A percentile compares a stretch with the other conserved stretches of the same genome.
Evolutionary conservation across 441 rosid genomes (phyloP).

Genomic region (Populus hybrid): DNA sequence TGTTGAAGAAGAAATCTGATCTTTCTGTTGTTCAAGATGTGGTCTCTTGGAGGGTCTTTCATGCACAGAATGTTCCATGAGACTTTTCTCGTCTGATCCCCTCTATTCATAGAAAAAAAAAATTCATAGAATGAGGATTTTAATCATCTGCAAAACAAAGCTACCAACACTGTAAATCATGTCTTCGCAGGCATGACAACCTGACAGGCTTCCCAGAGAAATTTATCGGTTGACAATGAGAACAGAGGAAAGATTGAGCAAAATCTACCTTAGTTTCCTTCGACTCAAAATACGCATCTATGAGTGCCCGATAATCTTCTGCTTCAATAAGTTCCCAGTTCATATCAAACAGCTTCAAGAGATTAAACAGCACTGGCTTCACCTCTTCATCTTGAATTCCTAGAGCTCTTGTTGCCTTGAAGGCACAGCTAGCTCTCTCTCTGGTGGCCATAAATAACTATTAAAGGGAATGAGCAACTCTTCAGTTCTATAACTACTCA

Average conservation of each 20-base stretch:
- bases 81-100: neutral
- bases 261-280: slow-evolving; percentile 38
- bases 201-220: neutral
- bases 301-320: slow-evolving; percentile 50
- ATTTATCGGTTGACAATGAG: neutral
- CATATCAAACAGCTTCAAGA: slow-evolving; percentile 31
- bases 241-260: neutral
- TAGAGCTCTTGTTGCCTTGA: slow-evolving; percentile 38
- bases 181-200: neutral
- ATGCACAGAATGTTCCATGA: slow-evolving; percentile 8
- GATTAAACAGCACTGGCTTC: slow-evolving; percentile 40
- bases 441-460: slow-evolving; percentile 14
- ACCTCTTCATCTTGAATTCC: slow-evolving; percentile 45
- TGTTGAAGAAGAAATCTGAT: slow-evolving; percentile 21
- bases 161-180: neutral
- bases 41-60: slow-evolving; percentile 32
- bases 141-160: neutral
- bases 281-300: slow-evolving; percentile 50
- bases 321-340: slow-evolving; percentile 62
- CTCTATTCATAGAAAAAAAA: neutral
- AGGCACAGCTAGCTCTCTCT: slow-evolving; percentile 40
- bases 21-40: slow-evolving; percentile 22
- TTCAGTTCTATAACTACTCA: neutral
- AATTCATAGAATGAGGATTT: neutral
- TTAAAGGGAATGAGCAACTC: neutral